Percentiles rank a stretch among this genome's conserved stretches.
Conservation (phyloP, 345 rosid genomes). For the Eucalyptus cloeziana region DNA sequence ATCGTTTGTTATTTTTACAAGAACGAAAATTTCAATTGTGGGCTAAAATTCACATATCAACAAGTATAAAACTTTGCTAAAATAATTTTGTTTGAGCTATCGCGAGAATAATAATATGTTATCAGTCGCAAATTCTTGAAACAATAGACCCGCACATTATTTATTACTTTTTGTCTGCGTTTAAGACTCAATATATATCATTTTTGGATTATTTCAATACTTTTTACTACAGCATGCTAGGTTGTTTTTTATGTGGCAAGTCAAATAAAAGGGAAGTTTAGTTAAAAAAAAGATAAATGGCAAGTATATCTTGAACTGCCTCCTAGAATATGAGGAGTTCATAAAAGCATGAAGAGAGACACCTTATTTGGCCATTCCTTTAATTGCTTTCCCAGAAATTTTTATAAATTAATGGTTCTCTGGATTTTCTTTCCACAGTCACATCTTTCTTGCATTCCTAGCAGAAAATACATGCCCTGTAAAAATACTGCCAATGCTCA, state of each 20-base stretch:
- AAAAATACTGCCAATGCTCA: not conserved
- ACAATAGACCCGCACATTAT: too few relatives aligned
- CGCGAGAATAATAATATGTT: too few relatives aligned
- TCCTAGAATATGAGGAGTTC: not conserved
- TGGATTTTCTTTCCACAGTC: not conserved
- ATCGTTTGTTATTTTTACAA: not conserved
- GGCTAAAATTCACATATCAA: not conserved
- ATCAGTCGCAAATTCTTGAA: not conserved
- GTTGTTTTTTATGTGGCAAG: not conserved
- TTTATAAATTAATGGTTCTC: too few relatives aligned
- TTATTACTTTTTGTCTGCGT: too few relatives aligned
- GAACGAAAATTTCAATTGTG: not conserved
- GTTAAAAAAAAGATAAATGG: not conserved
- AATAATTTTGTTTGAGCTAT: too few relatives aligned
- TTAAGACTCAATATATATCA: not conserved
- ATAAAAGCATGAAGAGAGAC: not conserved
- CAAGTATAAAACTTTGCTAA: not conserved
- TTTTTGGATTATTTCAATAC: not conserved
- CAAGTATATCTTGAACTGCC: not conserved
- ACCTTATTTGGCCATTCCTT: too few relatives aligned
- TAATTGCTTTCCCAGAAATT: not conserved
- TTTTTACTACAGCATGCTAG: not conserved
- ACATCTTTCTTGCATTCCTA: not conserved
- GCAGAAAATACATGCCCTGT: not conserved
- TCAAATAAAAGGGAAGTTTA: not conserved